Base-by-base conservation (phyloP, 2,329 filamentous ascomycete species). In the Calonectria crousiana region DNA sequence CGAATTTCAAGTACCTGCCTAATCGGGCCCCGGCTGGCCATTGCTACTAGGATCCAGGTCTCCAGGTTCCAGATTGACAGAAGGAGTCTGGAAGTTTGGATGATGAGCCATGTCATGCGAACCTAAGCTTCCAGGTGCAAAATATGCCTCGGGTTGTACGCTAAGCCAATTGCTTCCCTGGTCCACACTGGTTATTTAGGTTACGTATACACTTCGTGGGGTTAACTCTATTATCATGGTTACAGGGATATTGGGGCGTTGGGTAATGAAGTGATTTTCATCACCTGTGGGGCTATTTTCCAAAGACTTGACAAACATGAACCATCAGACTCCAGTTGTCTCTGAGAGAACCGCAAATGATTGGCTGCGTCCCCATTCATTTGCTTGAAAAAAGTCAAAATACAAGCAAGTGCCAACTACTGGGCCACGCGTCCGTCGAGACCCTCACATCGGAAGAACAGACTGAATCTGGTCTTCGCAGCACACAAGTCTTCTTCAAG, bases 151-250 rank as follows among this genome's bases (percentile, higher is more conserved):
- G 56, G 56, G 34, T 34, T 23, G n/a, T 13, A 23, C 56, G 56
- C 56, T 62, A 62, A 30, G 10, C 32, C 36, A 41, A 62, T 16
- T n/a, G 16, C 23, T 26, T 14, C 14, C 10, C 11, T 4, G 56
- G 16, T n/a, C 56, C 56, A 62, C 56, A 28, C 23, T 26, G 28
- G 18, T 28, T 28, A 13, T 62, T 62, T 41, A 62, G 56, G 56
- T 62, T 62, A 62, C 56, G 56, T 62, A 62, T 62, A 44, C 56
- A 44, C 56, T 56, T 56, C 52, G 56, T 62, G 56, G 56, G 56
- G 56, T 62, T 36, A 62, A 62, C 56, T 62, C 56, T 62, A 62
- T 41, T 18, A 34, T 28, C 26, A 26, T 28, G 38, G 56, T 62
- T 62, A 62, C 32, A 18, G 14, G 9, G 34, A n/a, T 23, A 9